Conservation (phyloP, 1,284 basidiomycete genomes). For the Rhodotorula sp. region DNA sequence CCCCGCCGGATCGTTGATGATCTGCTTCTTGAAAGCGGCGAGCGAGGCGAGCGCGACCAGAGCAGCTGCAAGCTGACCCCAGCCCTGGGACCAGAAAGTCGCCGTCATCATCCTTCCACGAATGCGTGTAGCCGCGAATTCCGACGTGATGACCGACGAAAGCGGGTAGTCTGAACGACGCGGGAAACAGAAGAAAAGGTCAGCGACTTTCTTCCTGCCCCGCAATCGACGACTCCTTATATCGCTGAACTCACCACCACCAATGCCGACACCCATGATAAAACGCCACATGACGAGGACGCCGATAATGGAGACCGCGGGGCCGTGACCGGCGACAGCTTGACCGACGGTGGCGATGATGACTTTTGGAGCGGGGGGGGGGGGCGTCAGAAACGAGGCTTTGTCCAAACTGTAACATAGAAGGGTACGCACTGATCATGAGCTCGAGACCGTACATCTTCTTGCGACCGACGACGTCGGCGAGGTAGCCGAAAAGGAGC, state of each 20-base stretch:
- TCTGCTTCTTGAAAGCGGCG: conserved; percentile 63
- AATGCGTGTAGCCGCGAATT: conserved; percentile 71
- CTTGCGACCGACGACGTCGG: conserved; percentile 69
- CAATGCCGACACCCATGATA: conserved; percentile 63
- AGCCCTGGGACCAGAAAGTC: conserved; percentile 57
- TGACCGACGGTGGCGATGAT: conserved; percentile 53
- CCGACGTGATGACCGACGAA: conserved; percentile 59
- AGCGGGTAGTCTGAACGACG: conserved; percentile 65
- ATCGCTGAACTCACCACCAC: conserved; percentile 55
- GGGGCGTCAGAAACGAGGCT: no score
- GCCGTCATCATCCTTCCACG: conserved; percentile 69
- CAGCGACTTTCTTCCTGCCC: no score
- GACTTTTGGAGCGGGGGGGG: conserved; percentile 29
- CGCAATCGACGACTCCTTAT: no score
- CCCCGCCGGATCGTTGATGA: conserved; percentile 56
- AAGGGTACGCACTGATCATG: conserved; percentile 55
- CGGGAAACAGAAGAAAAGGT: no score
- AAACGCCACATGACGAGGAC: conserved; percentile 68
- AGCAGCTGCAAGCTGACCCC: conserved; percentile 60
- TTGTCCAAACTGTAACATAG: not conserved
- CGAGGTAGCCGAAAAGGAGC: conserved; percentile 65
- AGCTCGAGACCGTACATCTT: conserved; percentile 69
- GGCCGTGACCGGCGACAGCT: conserved; percentile 54
- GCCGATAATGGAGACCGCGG: conserved; percentile 59
- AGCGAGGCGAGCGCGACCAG: conserved; percentile 68